Evolutionary conservation across 2,329 filamentous ascomycete genomes (phyloP), one percentile per base, ranked within the genome.

Genomic region (Ilyonectria sp.): DNA sequence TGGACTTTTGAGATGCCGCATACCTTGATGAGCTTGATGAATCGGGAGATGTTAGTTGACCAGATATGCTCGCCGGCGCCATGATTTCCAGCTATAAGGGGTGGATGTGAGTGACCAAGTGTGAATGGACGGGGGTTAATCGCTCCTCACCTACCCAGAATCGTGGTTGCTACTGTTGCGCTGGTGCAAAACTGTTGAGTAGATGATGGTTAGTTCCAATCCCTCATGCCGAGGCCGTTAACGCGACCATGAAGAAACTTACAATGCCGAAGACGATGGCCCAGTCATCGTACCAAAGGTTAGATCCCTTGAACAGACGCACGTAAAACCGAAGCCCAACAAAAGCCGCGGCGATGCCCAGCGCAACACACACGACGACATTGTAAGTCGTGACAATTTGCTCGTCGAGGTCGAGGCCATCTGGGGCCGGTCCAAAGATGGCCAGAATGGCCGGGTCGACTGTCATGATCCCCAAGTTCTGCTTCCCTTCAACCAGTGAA

Each of bases 41-140:
- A 64, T 9, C 61, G 54, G 2, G 11, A 7, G 8, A 68, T 56
- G 6, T 68, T 31, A 49, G 40, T 64, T 8, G 60, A 23, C 65
- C 65, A 68, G 17, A 65, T 46, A 33, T 68, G 65, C 23, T 68
- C 61, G 52, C 65, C 65, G n/a, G 65, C 65, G 15, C 65, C 65
- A 49, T 55, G 44, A 26, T 40, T 40, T 53, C 65, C 65, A 26
- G 65, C 65, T 68, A n/a, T 40, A 35, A 17, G n/a, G 29, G 29
- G 17, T 11, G 35, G 13, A 8, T 29, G 23, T 63, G 40, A 63
- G 60, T 29, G 44, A 23, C 33, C 11, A 5, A 11, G 13, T 31
- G 5, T 6, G 33, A 52, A 37, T 33, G 10, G 8, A 15, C n/a
- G 8, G 4, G 9, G n/a, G 52, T 17, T 17, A 3, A 46, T 26